Conservation (phyloP, 2,329 filamentous ascomycete species). For the Cyphellophora attinorum region DNA sequence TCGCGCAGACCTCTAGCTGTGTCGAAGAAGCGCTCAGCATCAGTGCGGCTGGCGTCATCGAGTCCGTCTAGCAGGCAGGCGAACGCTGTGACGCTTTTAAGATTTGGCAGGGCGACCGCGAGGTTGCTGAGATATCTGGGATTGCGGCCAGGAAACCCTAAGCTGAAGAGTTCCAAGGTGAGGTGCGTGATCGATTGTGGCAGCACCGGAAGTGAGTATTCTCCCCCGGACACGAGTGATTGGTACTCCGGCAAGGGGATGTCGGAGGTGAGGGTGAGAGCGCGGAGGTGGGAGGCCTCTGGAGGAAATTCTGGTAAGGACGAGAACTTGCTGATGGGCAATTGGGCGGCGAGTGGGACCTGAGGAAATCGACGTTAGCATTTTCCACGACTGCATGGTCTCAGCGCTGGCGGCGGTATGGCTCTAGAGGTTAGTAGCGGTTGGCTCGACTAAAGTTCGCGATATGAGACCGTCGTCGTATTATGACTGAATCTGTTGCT, state of each 20-base stretch:
- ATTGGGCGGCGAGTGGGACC: conserved; percentile 34
- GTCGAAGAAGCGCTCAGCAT: conserved; percentile 33
- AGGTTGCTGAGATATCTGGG: conserved; percentile 32
- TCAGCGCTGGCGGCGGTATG: too few relatives aligned
- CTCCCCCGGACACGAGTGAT: conserved; percentile 22
- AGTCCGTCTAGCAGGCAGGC: conserved; percentile 37
- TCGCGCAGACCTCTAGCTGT: conserved; percentile 26
- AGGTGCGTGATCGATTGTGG: conserved; percentile 32
- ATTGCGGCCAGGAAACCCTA: conserved; percentile 30
- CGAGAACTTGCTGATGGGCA: conserved; percentile 34
- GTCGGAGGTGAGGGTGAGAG: conserved; percentile 39
- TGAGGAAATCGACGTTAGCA: too few relatives aligned
- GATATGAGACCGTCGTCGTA: too few relatives aligned
- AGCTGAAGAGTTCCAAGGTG: conserved; percentile 39
- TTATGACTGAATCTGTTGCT: too few relatives aligned
- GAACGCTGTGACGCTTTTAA: conserved; percentile 36
- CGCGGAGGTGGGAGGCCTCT: conserved; percentile 31
- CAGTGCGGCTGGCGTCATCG: conserved; percentile 25
- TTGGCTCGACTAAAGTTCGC: too few relatives aligned
- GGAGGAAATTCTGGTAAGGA: conserved; percentile 35
- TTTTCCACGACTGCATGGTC: too few relatives aligned
- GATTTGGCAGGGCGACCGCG: conserved; percentile 28
- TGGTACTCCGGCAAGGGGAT: conserved; percentile 40
- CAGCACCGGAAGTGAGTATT: conserved; percentile 25
- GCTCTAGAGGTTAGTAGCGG: too few relatives aligned